Evolutionary conservation across 768 basidiomycete genomes (phyloP).

Genomic region (Fomitopsis serialis): DNA sequence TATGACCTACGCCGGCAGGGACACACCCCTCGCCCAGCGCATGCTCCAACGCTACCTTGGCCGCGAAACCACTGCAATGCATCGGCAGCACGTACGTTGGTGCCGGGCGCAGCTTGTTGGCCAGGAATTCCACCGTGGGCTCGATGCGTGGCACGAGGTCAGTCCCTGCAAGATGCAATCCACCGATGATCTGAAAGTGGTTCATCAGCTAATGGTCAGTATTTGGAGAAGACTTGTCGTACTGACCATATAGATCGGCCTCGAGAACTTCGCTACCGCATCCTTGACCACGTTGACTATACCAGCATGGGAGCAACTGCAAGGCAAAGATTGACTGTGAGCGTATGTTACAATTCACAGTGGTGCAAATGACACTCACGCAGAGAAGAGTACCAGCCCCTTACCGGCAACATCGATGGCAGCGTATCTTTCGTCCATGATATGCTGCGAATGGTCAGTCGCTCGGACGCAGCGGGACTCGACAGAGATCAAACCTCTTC

Average conservation of each 20-base stretch:
- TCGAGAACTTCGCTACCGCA: slow-evolving; percentile 51
- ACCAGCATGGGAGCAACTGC: slow-evolving; percentile 71
- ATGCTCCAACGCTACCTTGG: slow-evolving; percentile 62
- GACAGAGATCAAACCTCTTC: slow-evolving; percentile 42
- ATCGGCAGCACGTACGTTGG: slow-evolving; percentile 75
- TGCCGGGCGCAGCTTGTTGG: slow-evolving; percentile 50
- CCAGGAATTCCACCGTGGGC: slow-evolving; percentile 68
- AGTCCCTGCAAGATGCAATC: slow-evolving; percentile 75
- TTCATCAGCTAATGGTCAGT: neutral
- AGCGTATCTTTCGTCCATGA: slow-evolving; percentile 82
- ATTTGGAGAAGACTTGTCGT: neutral
- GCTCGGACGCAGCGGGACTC: neutral
- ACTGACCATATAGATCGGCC: slow-evolving; percentile 73
- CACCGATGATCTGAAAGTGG: slow-evolving; percentile 59
- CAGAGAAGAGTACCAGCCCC: slow-evolving; percentile 78
- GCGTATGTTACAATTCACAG: neutral
- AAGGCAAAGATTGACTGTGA: neutral
- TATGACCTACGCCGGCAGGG: slow-evolving; percentile 71
- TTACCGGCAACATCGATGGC: slow-evolving; percentile 76
- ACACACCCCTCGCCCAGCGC: slow-evolving; percentile 75
- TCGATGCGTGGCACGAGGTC: slow-evolving; percentile 59
- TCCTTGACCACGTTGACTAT: slow-evolving; percentile 80
- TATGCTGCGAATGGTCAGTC: slow-evolving; percentile 37
- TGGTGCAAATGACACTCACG: slow-evolving; percentile 42
- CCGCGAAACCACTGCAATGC: slow-evolving; percentile 81